These are phyloP conservation scores for Talaromyces liani DNA, from an alignment of 495 filamentous ascomycete species.

Conservation along the genomic window DNA sequence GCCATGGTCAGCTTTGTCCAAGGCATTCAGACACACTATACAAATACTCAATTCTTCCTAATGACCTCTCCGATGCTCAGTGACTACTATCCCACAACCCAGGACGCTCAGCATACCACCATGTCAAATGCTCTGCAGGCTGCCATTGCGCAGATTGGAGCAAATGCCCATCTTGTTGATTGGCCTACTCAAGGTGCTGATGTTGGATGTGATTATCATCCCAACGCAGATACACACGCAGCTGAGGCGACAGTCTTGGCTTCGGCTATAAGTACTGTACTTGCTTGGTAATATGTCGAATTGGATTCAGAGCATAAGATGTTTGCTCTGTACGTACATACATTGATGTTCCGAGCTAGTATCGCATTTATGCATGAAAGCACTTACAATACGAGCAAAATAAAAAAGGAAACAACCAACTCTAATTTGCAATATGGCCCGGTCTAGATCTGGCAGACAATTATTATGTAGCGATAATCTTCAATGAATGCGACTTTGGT, in stretches of 20 bases:
- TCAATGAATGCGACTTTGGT: too few relatives aligned
- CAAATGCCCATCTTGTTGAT: constrained; percentile 13
- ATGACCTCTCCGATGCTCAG: constrained; percentile 10
- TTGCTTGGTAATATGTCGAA: not conserved
- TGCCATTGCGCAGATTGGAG: constrained; percentile 10
- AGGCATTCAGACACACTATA: constrained; percentile 10
- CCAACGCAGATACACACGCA: constrained; percentile 7
- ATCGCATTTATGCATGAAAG: too few relatives aligned
- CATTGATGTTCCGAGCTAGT: not conserved
- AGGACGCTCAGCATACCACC: constrained; percentile 10
- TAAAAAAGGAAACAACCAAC: too few relatives aligned
- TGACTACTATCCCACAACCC: constrained; percentile 11
- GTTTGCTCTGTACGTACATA: too few relatives aligned
- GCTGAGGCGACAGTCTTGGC: constrained; percentile 1
- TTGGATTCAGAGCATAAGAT: not conserved
- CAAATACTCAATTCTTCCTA: constrained; percentile 11
- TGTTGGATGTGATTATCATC: constrained; percentile 15
- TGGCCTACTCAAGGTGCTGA: constrained; percentile 11
- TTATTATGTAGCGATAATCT: too few relatives aligned
- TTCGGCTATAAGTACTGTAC: not conserved
- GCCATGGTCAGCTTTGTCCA: constrained; percentile 11
- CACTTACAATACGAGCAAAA: too few relatives aligned
- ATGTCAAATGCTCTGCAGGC: constrained; percentile 12
- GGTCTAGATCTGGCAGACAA: too few relatives aligned
- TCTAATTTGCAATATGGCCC: too few relatives aligned